Conservation (phyloP, 2,329 filamentous ascomycete species). For the Verticillium nonalfalfae region DNA sequence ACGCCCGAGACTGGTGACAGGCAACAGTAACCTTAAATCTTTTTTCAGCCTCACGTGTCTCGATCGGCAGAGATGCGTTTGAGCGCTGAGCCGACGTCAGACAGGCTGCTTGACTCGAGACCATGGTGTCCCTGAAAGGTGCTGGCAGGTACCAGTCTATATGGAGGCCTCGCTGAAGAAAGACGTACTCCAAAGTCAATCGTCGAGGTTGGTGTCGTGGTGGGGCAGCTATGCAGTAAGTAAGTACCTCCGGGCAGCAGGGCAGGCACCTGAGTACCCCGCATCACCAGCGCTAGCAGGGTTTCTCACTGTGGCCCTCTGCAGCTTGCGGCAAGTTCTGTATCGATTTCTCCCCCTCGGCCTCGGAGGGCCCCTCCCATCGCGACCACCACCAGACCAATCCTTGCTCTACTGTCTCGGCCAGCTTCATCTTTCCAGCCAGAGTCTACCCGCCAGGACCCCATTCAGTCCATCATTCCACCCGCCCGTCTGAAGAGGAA, state of each 20-base stretch:
- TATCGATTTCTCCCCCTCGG: background rate
- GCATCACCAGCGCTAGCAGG: constrained; percentile 2
- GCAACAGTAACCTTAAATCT: background rate
- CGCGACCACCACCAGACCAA: background rate
- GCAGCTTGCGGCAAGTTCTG: background rate
- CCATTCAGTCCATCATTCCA: background rate
- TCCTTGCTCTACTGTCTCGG: background rate
- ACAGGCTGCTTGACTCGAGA: background rate
- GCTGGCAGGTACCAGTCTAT: background rate
- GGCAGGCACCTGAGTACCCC: background rate
- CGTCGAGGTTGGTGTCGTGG: background rate
- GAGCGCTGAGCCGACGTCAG: background rate
- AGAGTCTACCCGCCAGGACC: background rate
- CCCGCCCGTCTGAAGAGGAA: background rate
- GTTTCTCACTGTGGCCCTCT: background rate
- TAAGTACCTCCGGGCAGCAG: background rate
- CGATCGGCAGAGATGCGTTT: background rate
- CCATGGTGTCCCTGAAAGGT: background rate
- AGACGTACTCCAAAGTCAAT: background rate
- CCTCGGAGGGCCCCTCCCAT: background rate
- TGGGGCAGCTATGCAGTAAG: background rate
- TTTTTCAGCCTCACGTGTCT: background rate
- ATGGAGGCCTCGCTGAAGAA: background rate
- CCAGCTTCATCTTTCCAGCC: background rate
- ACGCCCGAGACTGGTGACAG: too few relatives aligned